Conservation (phyloP, 2,329 filamentous ascomycete species). For the Beauveria varroae region DNA sequence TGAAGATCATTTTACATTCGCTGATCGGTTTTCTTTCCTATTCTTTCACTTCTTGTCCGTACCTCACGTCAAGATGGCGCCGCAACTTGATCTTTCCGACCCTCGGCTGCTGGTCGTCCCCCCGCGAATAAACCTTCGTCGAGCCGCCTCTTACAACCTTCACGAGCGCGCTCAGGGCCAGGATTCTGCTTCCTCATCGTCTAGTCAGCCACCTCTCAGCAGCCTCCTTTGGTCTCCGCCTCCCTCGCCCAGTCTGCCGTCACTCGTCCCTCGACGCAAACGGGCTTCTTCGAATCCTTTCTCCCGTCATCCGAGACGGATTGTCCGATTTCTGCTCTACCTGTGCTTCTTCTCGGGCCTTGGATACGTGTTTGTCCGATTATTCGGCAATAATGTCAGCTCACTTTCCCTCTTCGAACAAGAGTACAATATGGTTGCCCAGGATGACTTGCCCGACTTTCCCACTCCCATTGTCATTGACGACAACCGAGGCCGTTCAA, state of each 20-base stretch:
- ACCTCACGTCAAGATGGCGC: conserved; percentile 31
- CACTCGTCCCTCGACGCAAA: conserved; percentile 56
- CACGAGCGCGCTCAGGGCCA: conserved; percentile 37
- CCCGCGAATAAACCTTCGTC: conserved; percentile 51
- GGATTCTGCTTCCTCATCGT: conserved; percentile 48
- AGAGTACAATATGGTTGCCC: conserved; percentile 60
- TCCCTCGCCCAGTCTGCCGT: conserved; percentile 64
- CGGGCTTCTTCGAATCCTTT: conserved; percentile 46
- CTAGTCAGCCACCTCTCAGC: conserved; percentile 57
- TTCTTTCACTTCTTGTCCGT: conserved; percentile 16
- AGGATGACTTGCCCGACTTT: conserved; percentile 59
- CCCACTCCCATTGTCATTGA: conserved; percentile 65
- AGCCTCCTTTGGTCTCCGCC: conserved; percentile 60
- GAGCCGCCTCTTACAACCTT: conserved; percentile 49
- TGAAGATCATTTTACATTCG: neutral
- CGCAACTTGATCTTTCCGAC: conserved; percentile 38
- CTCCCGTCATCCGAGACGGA: conserved; percentile 45
- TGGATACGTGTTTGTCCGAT: conserved; percentile 37
- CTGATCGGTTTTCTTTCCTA: conserved; percentile 8
- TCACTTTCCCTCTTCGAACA: conserved; percentile 38
- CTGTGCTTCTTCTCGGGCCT: conserved; percentile 41
- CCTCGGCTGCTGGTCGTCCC: conserved; percentile 45
- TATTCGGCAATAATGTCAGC: conserved; percentile 22
- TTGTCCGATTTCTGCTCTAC: conserved; percentile 50
- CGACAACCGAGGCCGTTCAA: conserved; percentile 55